Evolutionary conservation across 2,329 filamentous ascomycete species (phyloP).

Genomic region (Anthostomella pinea): DNA sequence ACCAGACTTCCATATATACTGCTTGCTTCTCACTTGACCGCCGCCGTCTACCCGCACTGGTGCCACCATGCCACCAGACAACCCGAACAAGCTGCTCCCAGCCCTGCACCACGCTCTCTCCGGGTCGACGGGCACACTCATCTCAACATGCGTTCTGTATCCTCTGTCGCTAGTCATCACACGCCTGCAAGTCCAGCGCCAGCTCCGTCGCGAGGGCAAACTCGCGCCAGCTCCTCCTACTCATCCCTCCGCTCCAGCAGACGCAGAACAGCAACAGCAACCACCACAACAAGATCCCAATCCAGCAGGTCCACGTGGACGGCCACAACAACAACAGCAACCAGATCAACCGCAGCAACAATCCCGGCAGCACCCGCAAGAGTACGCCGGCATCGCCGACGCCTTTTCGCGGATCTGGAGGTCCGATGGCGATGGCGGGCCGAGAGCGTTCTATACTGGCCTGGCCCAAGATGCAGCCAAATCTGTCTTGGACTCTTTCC

Average conservation of each 20-base stretch:
- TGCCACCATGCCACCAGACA: constrained; percentile 11
- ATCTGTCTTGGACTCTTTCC: constrained; percentile 70
- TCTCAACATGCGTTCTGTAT: constrained; percentile 76
- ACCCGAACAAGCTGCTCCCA: constrained; percentile 49
- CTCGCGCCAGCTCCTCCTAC: neutral
- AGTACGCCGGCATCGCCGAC: constrained; percentile 66
- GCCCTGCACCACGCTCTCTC: constrained; percentile 80
- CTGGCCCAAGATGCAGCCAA: constrained; percentile 59
- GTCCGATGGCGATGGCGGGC: constrained; percentile 61
- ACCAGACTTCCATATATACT: neutral
- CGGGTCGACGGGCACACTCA: constrained; percentile 72
- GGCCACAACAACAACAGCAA: constrained; percentile 4
- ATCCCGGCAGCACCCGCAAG: no score
- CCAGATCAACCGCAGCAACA: constrained; percentile 3
- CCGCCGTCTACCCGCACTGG: constrained; percentile 14
- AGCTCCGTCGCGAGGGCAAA: constrained; percentile 40
- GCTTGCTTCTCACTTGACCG: constrained; percentile 9
- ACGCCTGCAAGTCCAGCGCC: constrained; percentile 74
- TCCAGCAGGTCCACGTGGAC: neutral
- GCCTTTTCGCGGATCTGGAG: constrained; percentile 67
- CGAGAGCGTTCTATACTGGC: constrained; percentile 67
- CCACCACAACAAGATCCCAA: neutral
- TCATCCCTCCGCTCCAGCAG: no score
- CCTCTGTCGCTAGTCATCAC: constrained; percentile 81
- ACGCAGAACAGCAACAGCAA: no score